These are phyloP conservation scores for Mediolabrus comicus DNA, from an alignment of 108 stramenopile species.

Conservation along the genomic window DNA sequence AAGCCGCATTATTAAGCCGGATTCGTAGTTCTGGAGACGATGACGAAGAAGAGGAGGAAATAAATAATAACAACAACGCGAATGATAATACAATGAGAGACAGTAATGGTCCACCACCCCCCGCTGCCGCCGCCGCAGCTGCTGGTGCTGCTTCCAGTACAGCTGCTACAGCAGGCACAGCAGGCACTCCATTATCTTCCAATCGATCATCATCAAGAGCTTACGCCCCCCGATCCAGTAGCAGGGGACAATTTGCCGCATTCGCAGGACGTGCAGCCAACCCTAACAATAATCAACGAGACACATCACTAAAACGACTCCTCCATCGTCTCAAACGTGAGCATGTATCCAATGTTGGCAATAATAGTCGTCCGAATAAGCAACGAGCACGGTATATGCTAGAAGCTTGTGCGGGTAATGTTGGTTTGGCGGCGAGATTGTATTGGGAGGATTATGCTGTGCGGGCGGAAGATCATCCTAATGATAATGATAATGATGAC, in stretches of 20 bases:
- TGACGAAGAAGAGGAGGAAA: background rate
- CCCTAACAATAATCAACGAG: background rate
- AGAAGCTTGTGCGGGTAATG: slow-evolving; percentile 67
- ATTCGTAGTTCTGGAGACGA: background rate
- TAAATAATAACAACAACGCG: background rate
- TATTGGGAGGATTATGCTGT: slow-evolving; percentile 83
- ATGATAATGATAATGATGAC: background rate
- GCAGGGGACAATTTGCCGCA: too few species aligned
- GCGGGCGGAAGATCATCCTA: background rate
- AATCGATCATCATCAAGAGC: too few species aligned
- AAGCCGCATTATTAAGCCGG: background rate
- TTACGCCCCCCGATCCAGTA: too few species aligned
- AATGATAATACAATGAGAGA: background rate
- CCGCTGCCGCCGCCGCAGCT: background rate
- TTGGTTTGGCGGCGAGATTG: slow-evolving; percentile 63
- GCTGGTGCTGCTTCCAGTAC: background rate
- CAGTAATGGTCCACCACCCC: background rate
- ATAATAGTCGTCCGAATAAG: slow-evolving; percentile 23
- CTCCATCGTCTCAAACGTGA: slow-evolving; percentile 27
- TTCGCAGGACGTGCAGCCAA: too few species aligned
- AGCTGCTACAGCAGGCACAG: too few species aligned
- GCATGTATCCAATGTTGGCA: slow-evolving; percentile 23
- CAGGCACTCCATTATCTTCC: too few species aligned
- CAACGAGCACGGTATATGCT: slow-evolving; percentile 48
- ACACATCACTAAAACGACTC: slow-evolving; percentile 2